These are phyloP conservation scores for Phoenix roebelenii DNA, from an alignment of 176 grass and related monocot genomes.

Conservation along the genomic window DNA sequence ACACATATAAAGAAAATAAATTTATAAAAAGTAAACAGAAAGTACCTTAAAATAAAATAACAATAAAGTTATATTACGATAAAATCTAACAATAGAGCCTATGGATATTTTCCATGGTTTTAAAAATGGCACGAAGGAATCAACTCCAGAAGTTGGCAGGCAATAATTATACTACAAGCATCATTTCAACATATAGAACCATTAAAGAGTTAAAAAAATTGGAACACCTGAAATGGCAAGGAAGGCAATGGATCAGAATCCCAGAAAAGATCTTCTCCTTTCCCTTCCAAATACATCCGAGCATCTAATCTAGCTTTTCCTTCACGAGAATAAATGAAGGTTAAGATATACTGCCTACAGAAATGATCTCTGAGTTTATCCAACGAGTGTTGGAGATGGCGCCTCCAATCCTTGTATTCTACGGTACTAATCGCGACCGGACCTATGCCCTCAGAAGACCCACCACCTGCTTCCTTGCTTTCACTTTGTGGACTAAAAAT, in stretches of 20 bases:
- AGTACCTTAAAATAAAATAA: too few relatives aligned
- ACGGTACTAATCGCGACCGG: slow-evolving; percentile 34
- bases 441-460: slow-evolving; percentile 42
- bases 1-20: too few relatives aligned
- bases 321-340: slow-evolving; percentile 94
- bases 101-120: too few relatives aligned
- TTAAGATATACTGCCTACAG: slow-evolving; percentile 83
- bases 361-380: slow-evolving; percentile 95
- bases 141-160: too few relatives aligned
- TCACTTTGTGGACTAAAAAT: slow-evolving; percentile 53
- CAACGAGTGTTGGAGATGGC: slow-evolving; percentile 66
- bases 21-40: too few relatives aligned
- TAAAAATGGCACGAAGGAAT: too few relatives aligned
- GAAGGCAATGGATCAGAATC: slow-evolving; percentile 71
- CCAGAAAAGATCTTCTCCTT: slow-evolving; percentile 70
- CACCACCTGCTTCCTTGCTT: slow-evolving; percentile 50
- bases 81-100: too few relatives aligned
- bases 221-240: slow-evolving; percentile 82
- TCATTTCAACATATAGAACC: neutral
- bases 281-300: slow-evolving; percentile 79
- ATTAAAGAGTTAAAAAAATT: slow-evolving; percentile 17
- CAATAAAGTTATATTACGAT: too few relatives aligned
- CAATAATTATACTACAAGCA: neutral
- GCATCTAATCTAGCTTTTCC: slow-evolving; percentile 87
- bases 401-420: slow-evolving; percentile 95